Base-by-base conservation (phyloP, 345 rosid genomes). In the Acer negundo region DNA sequence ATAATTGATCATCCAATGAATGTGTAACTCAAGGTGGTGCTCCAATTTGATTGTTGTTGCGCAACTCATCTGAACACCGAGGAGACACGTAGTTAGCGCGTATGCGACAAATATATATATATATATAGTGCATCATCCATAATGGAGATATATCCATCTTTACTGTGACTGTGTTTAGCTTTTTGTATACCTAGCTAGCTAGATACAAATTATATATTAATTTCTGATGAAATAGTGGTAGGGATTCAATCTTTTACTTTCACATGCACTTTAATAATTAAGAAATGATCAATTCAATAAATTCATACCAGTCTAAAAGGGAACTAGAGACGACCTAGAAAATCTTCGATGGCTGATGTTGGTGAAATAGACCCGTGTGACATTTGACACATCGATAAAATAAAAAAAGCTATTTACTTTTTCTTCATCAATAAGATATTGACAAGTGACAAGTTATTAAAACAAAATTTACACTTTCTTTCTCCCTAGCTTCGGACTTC, bases 1-100 rank as follows among this genome's bases (percentile, higher is more conserved):
- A 56, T n/a, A 56, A 56, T n/a, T 56, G 19, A 58, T 3, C 38
- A n/a, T 38, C 67, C 4, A 35, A 68, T 70, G 31, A 35, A 11
- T 53, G 59, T 62, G 35, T 17, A 42, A 68, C 74, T 58, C 72
- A 12, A 59, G 38, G 67, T 40, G 11, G 79, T 85, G 82, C 80
- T 62, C 72, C 81, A 42, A 56, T 53, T 63, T 67, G 63, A 76
- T 72, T 75, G 80, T 62, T 67, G 49, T 51, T 67, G 56, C 55
- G 40, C 73, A 72, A 70, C 59, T 20, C 76, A 69, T 67, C 47
- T 73, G 76, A 72, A 35, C 73, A 22, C 73, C 1, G 22, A 70
- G 81, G 68, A 77, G 81, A 77, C 83, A 79, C 75, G 69, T 35
- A 35, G 38, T 79, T 40, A 46, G 44, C 69, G 6, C n/a, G 63